Evolutionary conservation across 1,284 basidiomycete species (phyloP).

Genomic region (Ceratobasidium sp.): DNA sequence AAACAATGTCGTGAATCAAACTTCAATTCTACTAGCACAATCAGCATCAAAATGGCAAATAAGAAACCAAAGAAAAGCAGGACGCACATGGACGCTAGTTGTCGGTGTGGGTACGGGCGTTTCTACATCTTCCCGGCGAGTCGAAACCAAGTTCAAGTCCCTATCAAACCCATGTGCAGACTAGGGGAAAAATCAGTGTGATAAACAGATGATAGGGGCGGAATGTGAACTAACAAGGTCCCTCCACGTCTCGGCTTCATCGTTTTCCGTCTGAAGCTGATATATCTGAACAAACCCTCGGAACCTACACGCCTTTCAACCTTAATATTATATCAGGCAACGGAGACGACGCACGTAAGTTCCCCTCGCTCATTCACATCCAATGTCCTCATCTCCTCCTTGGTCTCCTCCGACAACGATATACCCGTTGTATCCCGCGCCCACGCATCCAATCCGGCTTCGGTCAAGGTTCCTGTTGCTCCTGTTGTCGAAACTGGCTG

Average conservation of each 20-base stretch:
- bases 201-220: not conserved
- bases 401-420: conserved; percentile 77
- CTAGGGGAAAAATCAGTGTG: conserved; percentile 56
- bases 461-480: conserved; percentile 55
- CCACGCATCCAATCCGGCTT: conserved; percentile 74
- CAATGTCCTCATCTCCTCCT: conserved; percentile 76
- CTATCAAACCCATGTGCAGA: conserved; percentile 79
- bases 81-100: conserved; percentile 12
- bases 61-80: not conserved
- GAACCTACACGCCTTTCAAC: conserved; percentile 60
- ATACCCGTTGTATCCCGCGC: conserved; percentile 79
- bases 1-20: not conserved
- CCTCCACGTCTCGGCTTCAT: conserved; percentile 83
- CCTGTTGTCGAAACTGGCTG: conserved; percentile 58
- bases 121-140: conserved; percentile 65
- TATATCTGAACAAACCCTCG: conserved; percentile 83
- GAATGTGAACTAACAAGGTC: conserved; percentile 65
- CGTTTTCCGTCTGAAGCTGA: conserved; percentile 80
- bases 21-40: conserved; percentile 7
- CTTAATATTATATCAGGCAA: not conserved
- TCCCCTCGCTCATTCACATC: conserved; percentile 77
- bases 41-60: conserved; percentile 17
- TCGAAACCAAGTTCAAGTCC: conserved; percentile 67
- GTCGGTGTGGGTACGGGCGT: conserved; percentile 26
- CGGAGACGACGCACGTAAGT: conserved; percentile 69